phyloP scores from a whole-genome alignment of 1,284 basidiomycete genomes.

The Leccinum fuscescens region DNA sequence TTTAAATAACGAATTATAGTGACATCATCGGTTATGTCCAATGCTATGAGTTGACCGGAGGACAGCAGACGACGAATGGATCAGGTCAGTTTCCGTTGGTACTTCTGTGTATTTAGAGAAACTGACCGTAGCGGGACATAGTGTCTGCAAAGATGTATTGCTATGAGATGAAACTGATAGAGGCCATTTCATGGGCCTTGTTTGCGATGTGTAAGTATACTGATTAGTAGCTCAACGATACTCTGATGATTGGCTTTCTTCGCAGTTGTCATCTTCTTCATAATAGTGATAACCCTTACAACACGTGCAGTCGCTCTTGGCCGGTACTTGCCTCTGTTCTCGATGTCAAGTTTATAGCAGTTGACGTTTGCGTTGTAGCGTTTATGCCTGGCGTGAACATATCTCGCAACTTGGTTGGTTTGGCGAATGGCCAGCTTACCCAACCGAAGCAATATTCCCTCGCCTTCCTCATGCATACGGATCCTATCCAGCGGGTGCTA shows the following conservation, averaged over 20 bases:
- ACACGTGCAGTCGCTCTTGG: conserved; percentile 44
- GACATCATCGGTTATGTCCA: conserved; percentile 68
- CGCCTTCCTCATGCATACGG: conserved; percentile 22
- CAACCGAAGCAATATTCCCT: conserved; percentile 25
- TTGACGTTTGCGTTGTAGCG: conserved; percentile 18
- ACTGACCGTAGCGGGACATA: conserved; percentile 29
- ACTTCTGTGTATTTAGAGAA: background rate
- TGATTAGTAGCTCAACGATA: conserved; percentile 36
- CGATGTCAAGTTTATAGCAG: background rate
- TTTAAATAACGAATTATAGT: conserved; percentile 36
- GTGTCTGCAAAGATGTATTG: conserved; percentile 59
- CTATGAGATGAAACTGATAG: conserved; percentile 74
- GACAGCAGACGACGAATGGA: conserved; percentile 52
- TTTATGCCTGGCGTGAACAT: conserved; percentile 49
- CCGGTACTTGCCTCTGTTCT: conserved; percentile 21
- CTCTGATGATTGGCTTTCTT: conserved; percentile 33
- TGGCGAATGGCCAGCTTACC: conserved; percentile 46
- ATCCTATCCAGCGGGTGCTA: conserved; percentile 21
- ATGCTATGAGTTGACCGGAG: conserved; percentile 54
- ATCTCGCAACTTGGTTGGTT: conserved; percentile 54
- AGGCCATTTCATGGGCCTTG: conserved; percentile 75
- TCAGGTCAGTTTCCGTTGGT: conserved; percentile 41
- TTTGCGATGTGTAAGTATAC: conserved; percentile 56
- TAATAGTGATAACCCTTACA: conserved; percentile 44
- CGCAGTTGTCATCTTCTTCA: conserved; percentile 44